A percentile compares a stretch with the other conserved stretches of the same genome.
phyloP scores from a whole-genome alignment of 306 rosid species.

The Trifolium subterraneum region DNA sequence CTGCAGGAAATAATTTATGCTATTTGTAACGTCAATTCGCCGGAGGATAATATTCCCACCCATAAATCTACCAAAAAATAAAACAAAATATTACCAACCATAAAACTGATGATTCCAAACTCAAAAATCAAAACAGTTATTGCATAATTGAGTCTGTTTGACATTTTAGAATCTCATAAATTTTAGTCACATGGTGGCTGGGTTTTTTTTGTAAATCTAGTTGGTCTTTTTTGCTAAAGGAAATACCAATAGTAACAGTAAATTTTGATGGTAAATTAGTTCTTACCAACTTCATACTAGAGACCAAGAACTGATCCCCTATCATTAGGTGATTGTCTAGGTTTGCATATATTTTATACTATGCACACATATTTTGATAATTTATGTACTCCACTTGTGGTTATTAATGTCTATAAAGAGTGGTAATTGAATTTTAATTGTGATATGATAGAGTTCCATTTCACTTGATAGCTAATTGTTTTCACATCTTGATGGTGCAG shows the following conservation, averaged over 20 bases:
- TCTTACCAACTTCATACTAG: background rate
- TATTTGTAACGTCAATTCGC: constrained; percentile 3
- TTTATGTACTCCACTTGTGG: background rate
- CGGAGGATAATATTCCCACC: background rate
- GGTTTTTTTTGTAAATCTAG: background rate
- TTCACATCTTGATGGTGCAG: constrained; percentile 57
- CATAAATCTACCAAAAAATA: too few species aligned
- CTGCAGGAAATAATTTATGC: background rate
- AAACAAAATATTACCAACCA: too few species aligned
- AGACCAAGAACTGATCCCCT: background rate
- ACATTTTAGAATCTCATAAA: constrained; percentile 12
- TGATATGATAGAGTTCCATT: constrained; percentile 22
- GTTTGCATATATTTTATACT: background rate
- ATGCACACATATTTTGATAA: constrained; percentile 6
- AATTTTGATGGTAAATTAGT: constrained; percentile 14
- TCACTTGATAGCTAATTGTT: constrained; percentile 30
- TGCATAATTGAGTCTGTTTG: constrained; percentile 6
- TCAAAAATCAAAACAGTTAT: background rate
- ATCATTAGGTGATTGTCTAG: constrained; percentile 25
- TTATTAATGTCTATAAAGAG: background rate
- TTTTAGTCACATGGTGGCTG: background rate
- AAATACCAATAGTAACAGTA: background rate
- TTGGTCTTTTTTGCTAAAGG: constrained; percentile 4
- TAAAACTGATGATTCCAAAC: constrained; percentile 11
- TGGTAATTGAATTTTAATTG: background rate